Evolutionary conservation across 352 stramenopile species (phyloP).

Genomic region (Phytopythium aichiense): DNA sequence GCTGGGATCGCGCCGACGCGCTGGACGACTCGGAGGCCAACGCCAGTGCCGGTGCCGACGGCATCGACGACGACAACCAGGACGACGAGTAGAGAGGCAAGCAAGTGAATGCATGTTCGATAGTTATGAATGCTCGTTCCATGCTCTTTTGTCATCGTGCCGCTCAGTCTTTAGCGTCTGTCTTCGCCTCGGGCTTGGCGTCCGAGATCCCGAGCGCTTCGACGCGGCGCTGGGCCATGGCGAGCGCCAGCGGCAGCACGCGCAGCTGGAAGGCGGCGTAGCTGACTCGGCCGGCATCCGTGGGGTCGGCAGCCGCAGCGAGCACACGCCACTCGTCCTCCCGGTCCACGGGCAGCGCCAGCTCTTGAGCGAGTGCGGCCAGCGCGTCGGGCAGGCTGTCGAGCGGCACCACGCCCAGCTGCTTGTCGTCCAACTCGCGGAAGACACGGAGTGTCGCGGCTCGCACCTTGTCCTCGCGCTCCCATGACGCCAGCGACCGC

Average conservation of each 20-base stretch:
- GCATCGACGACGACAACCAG: slow-evolving; percentile 7
- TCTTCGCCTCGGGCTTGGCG: neutral
- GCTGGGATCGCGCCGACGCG: slow-evolving; percentile 6
- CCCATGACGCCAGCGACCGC: neutral
- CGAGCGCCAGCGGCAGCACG: slow-evolving; percentile 35
- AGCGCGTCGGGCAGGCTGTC: slow-evolving; percentile 32
- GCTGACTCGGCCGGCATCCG: slow-evolving; percentile 52
- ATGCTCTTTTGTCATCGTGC: neutral
- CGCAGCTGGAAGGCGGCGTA: slow-evolving; percentile 54
- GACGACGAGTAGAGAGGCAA: neutral
- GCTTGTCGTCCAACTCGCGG: slow-evolving; percentile 24
- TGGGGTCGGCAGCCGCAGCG: slow-evolving; percentile 34
- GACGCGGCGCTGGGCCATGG: slow-evolving; percentile 26
- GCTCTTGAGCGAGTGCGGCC: slow-evolving; percentile 12
- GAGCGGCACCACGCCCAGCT: slow-evolving; percentile 30
- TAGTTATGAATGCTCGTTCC: neutral
- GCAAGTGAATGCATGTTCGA: neutral
- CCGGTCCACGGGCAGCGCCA: slow-evolving; percentile 21
- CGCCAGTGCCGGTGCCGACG: slow-evolving; percentile 7
- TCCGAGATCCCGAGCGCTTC: neutral
- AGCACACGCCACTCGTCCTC: slow-evolving; percentile 23
- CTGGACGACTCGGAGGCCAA: slow-evolving; percentile 8
- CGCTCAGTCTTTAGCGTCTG: neutral
- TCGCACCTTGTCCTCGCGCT: slow-evolving; percentile 25
- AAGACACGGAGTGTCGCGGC: slow-evolving; percentile 30